Base-by-base conservation (phyloP, 2,329 filamentous ascomycete species). In the Cadophora sp. region DNA sequence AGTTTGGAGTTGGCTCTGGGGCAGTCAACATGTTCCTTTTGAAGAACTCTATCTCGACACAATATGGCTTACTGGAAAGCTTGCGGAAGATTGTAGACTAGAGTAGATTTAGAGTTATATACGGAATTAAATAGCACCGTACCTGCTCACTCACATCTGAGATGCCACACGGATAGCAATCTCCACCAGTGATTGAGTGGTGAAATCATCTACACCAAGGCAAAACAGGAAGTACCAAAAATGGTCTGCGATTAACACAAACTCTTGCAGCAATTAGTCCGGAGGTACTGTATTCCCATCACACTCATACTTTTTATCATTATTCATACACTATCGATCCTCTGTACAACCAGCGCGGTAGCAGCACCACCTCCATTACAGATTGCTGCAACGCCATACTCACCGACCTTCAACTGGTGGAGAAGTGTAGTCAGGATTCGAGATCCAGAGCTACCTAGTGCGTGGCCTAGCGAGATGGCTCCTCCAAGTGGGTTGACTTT, bases 311-410 rank as follows among this genome's bases (percentile, higher is more conserved):
- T n/a, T 12, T 58, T 37, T 31, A 22, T 62, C 27, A 46, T 46
- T 67, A 67, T 48, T 68, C 59, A 67, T 69, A 76, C 74, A 70
- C 71, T 73, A 72, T 91, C 90, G 73, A 95, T 85, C 75, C 89
- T 89, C 81, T 98, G 94, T 65, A 99, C 93, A 60, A 98, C 93
- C 77, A 98, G 86, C 0, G 94, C 96, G 11, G 92, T 95, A 0
- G 95, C 93, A 16, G 94, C 95, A 68, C 96, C 96, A 51, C 96
- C 96, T 56, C 96, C 96, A 76, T 99, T 99, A 83, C 96, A 98
- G 69, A 99, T 98, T 2, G 94, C 94, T 19, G 94, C 96, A 72
- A 95, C 92, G 64, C 96, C 96, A 78, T 97, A 98, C 82, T 99
- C 92, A 43, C 94, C 94, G 50, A 91, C 72, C 83, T 97, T 90